These are phyloP conservation scores for Fusarium redolens DNA, from an alignment of 2,329 filamentous ascomycete species.

Conservation along the genomic window DNA sequence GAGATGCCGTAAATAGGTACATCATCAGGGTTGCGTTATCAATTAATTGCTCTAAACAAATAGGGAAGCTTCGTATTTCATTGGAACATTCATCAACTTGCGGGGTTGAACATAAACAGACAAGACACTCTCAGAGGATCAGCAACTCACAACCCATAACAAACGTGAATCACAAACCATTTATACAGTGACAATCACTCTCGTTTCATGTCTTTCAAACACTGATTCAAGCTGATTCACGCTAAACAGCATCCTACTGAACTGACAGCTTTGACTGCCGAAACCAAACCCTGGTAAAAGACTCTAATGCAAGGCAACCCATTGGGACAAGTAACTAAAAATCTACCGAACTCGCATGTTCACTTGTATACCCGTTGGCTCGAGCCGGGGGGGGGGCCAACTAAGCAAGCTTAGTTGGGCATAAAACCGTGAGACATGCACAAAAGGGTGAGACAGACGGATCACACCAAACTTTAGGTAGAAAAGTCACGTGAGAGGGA, in stretches of 20 bases:
- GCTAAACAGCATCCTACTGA: neutral
- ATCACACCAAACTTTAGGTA: no score
- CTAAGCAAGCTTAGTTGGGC: no score
- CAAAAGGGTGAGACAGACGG: no score
- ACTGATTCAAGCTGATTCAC: neutral
- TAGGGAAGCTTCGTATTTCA: conserved; percentile 1
- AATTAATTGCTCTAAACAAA: conserved; percentile 18
- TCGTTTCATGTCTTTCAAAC: neutral
- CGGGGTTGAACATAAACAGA: conserved; percentile 6
- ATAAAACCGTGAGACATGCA: no score
- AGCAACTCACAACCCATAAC: neutral
- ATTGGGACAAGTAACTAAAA: conserved; percentile 1
- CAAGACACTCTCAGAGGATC: neutral
- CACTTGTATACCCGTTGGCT: neutral
- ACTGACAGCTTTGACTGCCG: conserved; percentile 12
- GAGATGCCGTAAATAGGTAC: neutral
- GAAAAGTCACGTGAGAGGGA: no score
- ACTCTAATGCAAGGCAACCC: conserved; percentile 8
- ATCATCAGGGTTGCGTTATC: neutral
- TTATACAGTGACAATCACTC: neutral
- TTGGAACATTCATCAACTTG: conserved; percentile 8
- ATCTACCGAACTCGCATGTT: conserved; percentile 8
- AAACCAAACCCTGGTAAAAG: conserved; percentile 7
- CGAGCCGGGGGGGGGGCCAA: no score
- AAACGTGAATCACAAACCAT: neutral